phyloP scores from a whole-genome alignment of 2,329 filamentous ascomycete species.

The Seiridium unicorne region DNA sequence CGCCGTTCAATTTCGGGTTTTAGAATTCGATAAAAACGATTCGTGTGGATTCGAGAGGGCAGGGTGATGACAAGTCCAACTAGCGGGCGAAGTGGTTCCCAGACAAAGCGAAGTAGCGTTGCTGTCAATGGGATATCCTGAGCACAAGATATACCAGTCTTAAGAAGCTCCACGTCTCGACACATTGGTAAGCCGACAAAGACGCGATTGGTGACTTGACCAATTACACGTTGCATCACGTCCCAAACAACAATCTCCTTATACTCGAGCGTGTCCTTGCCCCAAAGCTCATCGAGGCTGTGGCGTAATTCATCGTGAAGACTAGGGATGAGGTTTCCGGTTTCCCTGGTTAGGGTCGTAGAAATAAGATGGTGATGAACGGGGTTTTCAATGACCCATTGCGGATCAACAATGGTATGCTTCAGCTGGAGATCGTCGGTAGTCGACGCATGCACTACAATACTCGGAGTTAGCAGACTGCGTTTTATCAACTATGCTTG shows the following conservation, averaged over 20 bases:
- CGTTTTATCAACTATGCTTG: too few relatives aligned
- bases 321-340: conserved; percentile 27
- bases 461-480: too few relatives aligned
- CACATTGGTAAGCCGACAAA: conserved; percentile 19
- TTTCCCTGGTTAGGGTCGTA: conserved; percentile 25
- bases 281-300: conserved; percentile 24
- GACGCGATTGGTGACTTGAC: conserved; percentile 15
- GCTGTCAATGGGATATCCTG: conserved; percentile 15
- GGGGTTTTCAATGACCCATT: conserved; percentile 16
- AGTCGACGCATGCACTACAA: conserved; percentile 14
- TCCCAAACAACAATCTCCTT: conserved; percentile 10
- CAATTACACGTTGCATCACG: conserved; percentile 6
- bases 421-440: conserved; percentile 22
- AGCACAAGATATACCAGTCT: conserved; percentile 17
- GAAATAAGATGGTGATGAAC: conserved; percentile 25
- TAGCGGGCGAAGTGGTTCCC: conserved; percentile 14
- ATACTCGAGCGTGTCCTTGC: conserved; percentile 5
- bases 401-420: conserved; percentile 22
- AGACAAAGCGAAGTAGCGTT: conserved; percentile 15
- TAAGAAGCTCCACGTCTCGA: conserved; percentile 16
- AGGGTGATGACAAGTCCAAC: conserved; percentile 15
- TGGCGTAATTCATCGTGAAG: conserved; percentile 25
- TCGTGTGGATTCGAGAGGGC: conserved; percentile 16
- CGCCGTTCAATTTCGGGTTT: conserved; percentile 16
- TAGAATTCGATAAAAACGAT: conserved; percentile 14